Conservation (phyloP, 139 green algal genomes). For the Coelastrella sp. region DNA sequence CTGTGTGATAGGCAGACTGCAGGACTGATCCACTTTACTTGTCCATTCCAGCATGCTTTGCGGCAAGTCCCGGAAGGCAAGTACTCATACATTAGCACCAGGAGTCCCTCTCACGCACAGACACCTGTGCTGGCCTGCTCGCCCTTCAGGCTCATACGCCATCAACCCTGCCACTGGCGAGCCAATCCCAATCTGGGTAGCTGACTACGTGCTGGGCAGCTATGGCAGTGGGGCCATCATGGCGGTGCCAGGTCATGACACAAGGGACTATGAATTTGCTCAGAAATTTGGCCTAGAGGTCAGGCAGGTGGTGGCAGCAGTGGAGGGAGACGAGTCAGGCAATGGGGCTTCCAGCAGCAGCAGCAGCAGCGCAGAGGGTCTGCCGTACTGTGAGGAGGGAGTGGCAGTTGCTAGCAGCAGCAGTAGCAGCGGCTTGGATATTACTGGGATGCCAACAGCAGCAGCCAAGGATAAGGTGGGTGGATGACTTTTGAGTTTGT, state of each 20-base stretch:
- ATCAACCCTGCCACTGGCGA: constrained; percentile 89
- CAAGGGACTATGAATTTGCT: constrained; percentile 94
- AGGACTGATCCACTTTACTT: too few relatives aligned
- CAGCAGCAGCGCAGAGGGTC: constrained; percentile 44
- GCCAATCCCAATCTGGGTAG: constrained; percentile 92
- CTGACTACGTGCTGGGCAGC: constrained; percentile 96
- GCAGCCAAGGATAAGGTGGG: constrained; percentile 58
- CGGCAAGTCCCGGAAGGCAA: too few relatives aligned
- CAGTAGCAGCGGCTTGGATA: constrained; percentile 62
- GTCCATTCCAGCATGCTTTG: too few relatives aligned
- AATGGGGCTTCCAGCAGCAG: constrained; percentile 28
- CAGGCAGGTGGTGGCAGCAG: constrained; percentile 68
- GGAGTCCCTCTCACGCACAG: too few relatives aligned
- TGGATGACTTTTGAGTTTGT: neutral
- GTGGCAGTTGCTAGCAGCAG: constrained; percentile 71
- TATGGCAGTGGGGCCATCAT: constrained; percentile 98
- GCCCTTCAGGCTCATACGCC: constrained; percentile 76
- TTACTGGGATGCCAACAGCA: constrained; percentile 79
- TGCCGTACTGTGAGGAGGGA: constrained; percentile 79
- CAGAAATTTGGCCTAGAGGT: constrained; percentile 81
- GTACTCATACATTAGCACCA: too few relatives aligned
- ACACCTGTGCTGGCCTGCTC: neutral
- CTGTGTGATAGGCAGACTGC: too few relatives aligned
- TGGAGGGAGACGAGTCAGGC: neutral
- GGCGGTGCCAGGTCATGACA: constrained; percentile 97